Evolutionary conservation across 2,329 filamentous ascomycete genomes (phyloP).

Genomic region (Curvularia sp.): DNA sequence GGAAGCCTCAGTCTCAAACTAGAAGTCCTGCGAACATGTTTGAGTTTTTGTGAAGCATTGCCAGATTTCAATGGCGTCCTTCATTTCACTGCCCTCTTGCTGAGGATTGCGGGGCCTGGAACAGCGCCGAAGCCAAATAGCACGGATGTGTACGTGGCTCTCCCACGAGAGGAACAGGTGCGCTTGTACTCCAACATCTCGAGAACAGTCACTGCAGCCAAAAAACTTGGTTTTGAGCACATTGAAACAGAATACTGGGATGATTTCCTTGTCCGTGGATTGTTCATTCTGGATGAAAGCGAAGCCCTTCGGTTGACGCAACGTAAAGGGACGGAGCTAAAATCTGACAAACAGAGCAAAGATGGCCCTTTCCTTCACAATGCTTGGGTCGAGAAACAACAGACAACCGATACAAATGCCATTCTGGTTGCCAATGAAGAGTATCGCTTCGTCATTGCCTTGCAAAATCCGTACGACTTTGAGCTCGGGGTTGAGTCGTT

Average conservation of each 20-base stretch:
- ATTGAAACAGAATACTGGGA: slow-evolving; percentile 93
- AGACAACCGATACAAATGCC: slow-evolving; percentile 64
- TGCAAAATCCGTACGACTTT: slow-evolving; percentile 95
- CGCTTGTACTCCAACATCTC: slow-evolving; percentile 84
- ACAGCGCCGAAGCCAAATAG: slow-evolving; percentile 73
- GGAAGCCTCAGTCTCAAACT: slow-evolving; percentile 83
- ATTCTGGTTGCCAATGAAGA: slow-evolving; percentile 81
- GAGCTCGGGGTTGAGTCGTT: slow-evolving; percentile 89
- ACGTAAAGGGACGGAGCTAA: slow-evolving; percentile 46
- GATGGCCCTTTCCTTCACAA: slow-evolving; percentile 92
- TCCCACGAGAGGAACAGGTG: slow-evolving; percentile 83
- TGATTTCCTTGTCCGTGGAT: slow-evolving; percentile 87
- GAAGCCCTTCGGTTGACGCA: slow-evolving; percentile 40
- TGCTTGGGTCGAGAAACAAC: slow-evolving; percentile 77
- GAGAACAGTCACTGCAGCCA: slow-evolving; percentile 79
- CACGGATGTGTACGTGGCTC: slow-evolving; percentile 72
- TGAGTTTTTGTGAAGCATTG: slow-evolving; percentile 91
- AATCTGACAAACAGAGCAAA: slow-evolving; percentile 47
- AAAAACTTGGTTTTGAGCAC: slow-evolving; percentile 73
- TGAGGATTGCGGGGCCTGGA: slow-evolving; percentile 82
- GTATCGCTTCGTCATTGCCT: slow-evolving; percentile 77
- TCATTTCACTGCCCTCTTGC: slow-evolving; percentile 81
- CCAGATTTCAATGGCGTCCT: slow-evolving; percentile 92
- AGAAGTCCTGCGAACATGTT: slow-evolving; percentile 85
- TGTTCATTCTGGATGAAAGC: slow-evolving; percentile 63